These are phyloP conservation scores for Iris pallida DNA, from an alignment of 116 monocot species.

Conservation along the genomic window DNA sequence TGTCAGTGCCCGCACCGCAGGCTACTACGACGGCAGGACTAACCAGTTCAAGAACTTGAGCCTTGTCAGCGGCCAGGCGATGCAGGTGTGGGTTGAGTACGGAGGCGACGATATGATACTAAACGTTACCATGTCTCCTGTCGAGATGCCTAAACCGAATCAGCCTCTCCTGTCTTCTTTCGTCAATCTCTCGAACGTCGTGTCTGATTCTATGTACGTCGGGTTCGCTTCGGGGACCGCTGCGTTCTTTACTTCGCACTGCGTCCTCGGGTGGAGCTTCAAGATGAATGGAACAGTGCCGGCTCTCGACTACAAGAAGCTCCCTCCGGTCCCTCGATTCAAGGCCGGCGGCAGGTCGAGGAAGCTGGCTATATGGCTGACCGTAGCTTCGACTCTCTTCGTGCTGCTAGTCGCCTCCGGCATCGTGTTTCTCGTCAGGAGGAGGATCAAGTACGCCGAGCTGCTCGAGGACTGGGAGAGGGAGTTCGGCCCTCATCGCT, in stretches of 20 bases:
- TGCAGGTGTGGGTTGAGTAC: slow-evolving; percentile 35
- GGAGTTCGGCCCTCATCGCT: neutral
- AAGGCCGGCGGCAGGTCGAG: neutral
- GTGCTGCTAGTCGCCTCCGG: neutral
- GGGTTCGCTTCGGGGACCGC: slow-evolving; percentile 41
- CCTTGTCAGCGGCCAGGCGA: slow-evolving; percentile 21
- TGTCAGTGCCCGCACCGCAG: slow-evolving; percentile 15
- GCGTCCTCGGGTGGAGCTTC: slow-evolving; percentile 38
- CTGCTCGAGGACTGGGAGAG: slow-evolving; percentile 1
- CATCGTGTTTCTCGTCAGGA: neutral
- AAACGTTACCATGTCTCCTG: slow-evolving; percentile 18
- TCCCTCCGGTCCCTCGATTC: slow-evolving; percentile 24
- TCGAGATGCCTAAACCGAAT: slow-evolving; percentile 17
- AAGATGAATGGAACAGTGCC: slow-evolving; percentile 25
- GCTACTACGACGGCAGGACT: slow-evolving; percentile 14
- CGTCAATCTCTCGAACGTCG: slow-evolving; percentile 17
- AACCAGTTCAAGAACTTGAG: slow-evolving; percentile 9
- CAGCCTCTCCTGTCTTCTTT: slow-evolving; percentile 19
- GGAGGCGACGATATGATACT: slow-evolving; percentile 20
- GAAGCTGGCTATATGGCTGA: neutral
- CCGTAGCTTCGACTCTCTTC: neutral
- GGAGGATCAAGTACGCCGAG: neutral
- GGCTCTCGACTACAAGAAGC: slow-evolving; percentile 25
- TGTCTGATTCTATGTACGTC: slow-evolving; percentile 23
- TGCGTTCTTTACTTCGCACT: slow-evolving; percentile 28